These are phyloP conservation scores for Fraxinus velutina DNA, from an alignment of 305 asterid genomes.

Conservation along the genomic window DNA sequence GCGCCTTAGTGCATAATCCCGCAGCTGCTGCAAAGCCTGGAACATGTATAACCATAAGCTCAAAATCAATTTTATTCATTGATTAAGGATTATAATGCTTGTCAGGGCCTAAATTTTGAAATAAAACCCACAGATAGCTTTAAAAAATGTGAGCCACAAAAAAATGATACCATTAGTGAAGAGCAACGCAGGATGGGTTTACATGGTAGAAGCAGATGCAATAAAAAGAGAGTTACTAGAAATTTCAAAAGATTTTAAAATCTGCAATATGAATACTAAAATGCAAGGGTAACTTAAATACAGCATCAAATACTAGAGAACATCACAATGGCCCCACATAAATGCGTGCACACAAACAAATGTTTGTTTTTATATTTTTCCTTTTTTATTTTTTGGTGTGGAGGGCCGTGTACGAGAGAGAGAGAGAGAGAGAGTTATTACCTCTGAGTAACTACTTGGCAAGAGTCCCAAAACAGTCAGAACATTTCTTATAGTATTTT, in stretches of 20 bases:
- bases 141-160: background rate
- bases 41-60: constrained; percentile 4
- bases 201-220: background rate
- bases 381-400: background rate
- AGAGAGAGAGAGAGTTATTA: constrained; percentile 21
- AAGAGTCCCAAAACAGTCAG: constrained; percentile 69
- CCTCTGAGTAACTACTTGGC: constrained; percentile 74
- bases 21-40: constrained; percentile 72
- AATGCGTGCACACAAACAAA: background rate
- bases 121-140: background rate
- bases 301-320: background rate
- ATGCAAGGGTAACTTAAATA: background rate
- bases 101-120: background rate
- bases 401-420: background rate
- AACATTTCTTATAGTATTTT: constrained; percentile 47
- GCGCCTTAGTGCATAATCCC: constrained; percentile 70
- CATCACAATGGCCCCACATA: background rate
- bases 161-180: background rate
- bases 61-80: background rate
- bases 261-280: background rate
- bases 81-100: background rate
- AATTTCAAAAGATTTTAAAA: background rate
- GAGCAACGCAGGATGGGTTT: background rate
- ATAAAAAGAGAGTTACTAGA: background rate
- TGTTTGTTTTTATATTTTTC: background rate